A percentile compares a stretch with the other conserved stretches of the same genome.
These are phyloP conservation scores for Penicillium sp. DNA, from an alignment of 2,329 filamentous ascomycete genomes.

Conservation along the genomic window DNA sequence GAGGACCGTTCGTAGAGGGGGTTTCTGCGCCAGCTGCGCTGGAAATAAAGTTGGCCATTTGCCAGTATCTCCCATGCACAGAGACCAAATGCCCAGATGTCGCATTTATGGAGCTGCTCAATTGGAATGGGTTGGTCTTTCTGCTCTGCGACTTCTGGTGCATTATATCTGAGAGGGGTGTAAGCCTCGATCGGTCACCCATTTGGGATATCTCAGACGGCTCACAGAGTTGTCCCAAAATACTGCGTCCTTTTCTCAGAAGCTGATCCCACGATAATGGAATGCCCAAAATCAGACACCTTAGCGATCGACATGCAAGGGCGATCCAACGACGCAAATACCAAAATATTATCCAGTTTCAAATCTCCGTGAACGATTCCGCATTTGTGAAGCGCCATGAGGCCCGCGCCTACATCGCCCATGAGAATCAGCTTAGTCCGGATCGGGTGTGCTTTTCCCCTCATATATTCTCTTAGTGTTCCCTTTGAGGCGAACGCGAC, in stretches of 20 bases:
- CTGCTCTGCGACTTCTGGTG: conserved; percentile 13
- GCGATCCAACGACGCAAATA: conserved; percentile 20
- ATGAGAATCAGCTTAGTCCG: conserved; percentile 19
- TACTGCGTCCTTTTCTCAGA: conserved; percentile 8
- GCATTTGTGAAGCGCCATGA: conserved; percentile 30
- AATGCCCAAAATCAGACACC: conserved; percentile 29
- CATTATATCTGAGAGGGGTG: conserved; percentile 13
- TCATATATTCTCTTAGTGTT: conserved; percentile 13
- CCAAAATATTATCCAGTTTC: conserved; percentile 32
- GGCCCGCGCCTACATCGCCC: conserved; percentile 28
- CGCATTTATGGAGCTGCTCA: conserved; percentile 19
- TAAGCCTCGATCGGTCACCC: neutral
- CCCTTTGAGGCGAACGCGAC: conserved; percentile 28
- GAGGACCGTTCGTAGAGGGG: neutral
- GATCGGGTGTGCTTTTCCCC: conserved; percentile 4
- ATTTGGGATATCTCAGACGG: neutral
- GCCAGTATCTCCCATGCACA: conserved; percentile 19
- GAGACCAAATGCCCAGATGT: conserved; percentile 20
- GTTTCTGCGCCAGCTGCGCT: conserved; percentile 3
- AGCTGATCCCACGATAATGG: conserved; percentile 15
- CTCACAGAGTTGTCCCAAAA: conserved; percentile 14
- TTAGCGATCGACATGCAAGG: conserved; percentile 23
- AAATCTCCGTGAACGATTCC: conserved; percentile 34
- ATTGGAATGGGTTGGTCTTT: conserved; percentile 10
- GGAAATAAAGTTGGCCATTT: conserved; percentile 10